Evolutionary conservation across 176 grass and related monocot genomes (phyloP).

Genomic region (Cenchrus fungigraminus): DNA sequence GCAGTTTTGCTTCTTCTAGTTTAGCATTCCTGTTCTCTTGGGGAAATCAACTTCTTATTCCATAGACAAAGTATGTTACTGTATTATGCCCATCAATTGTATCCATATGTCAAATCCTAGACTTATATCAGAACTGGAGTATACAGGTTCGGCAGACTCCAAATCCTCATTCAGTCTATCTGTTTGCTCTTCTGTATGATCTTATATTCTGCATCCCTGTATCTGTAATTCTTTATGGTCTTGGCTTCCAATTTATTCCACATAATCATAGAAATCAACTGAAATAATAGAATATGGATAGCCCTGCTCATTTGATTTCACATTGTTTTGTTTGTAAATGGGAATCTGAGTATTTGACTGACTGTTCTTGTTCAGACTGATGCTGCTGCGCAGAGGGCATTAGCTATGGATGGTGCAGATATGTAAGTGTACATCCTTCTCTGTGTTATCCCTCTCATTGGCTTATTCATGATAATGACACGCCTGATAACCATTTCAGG

Average conservation of each 20-base stretch:
- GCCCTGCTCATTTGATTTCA: conserved; percentile 3
- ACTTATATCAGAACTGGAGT: neutral
- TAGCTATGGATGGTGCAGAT: conserved; percentile 91
- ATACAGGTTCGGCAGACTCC: neutral
- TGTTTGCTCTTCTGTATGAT: conserved; percentile 1
- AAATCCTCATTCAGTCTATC: neutral
- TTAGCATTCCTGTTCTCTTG: neutral
- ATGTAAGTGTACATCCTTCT: conserved; percentile 57
- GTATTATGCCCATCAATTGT: conserved; percentile 13
- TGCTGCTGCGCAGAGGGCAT: conserved; percentile 66
- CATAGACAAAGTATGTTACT: neutral
- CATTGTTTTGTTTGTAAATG: conserved; percentile 5
- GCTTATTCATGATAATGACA: conserved; percentile 29
- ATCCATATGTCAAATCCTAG: neutral
- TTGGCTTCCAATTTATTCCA: conserved; percentile 6
- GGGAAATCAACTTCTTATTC: neutral
- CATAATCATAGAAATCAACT: neutral
- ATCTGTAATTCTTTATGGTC: neutral
- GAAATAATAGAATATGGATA: neutral
- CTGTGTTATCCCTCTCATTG: neutral
- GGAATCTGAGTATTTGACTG: conserved; percentile 19
- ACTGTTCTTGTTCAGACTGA: conserved; percentile 71
- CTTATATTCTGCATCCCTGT: neutral
- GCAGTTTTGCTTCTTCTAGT: conserved; percentile 16
- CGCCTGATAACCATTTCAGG: conserved; percentile 49